Percentiles rank a stretch among this genome's conserved stretches.
These are phyloP conservation scores for Digitaria exilis DNA, from an alignment of 202 grass and related monocot genomes.

Conservation along the genomic window DNA sequence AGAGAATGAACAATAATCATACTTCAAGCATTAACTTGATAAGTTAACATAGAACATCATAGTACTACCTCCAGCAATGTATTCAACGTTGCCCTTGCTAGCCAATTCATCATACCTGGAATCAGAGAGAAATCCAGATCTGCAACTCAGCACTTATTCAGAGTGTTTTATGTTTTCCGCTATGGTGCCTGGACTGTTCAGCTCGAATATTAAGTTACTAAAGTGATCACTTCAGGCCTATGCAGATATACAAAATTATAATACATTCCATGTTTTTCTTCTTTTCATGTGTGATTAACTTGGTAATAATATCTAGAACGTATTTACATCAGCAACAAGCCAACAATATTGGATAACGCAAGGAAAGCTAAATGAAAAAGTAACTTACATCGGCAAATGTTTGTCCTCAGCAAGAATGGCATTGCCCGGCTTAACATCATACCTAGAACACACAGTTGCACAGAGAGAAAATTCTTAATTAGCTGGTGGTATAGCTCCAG, in stretches of 20 bases:
- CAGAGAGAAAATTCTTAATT: background rate
- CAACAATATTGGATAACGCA: background rate
- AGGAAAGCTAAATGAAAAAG: background rate
- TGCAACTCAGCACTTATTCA: background rate
- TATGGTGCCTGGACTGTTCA: background rate
- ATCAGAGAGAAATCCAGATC: slow-evolving; percentile 16
- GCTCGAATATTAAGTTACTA: background rate
- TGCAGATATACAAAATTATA: background rate
- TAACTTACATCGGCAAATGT: slow-evolving; percentile 70
- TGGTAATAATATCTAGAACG: background rate
- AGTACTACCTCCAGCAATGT: slow-evolving; percentile 77
- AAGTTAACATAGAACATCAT: background rate
- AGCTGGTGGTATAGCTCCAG: no score
- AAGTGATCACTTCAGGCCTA: background rate
- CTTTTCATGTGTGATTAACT: background rate
- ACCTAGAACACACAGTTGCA: slow-evolving; percentile 45
- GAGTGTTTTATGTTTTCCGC: background rate
- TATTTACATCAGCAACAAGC: background rate
- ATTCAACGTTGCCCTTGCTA: slow-evolving; percentile 62
- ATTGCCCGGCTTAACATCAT: slow-evolving; percentile 64
- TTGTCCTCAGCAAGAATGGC: slow-evolving; percentile 72
- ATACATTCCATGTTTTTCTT: background rate
- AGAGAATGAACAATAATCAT: slow-evolving; percentile 1
- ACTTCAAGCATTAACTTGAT: background rate
- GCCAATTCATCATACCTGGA: slow-evolving; percentile 80